phyloP scores from a whole-genome alignment of 75 land plant genomes.

The Isoetes taiwanensis region DNA sequence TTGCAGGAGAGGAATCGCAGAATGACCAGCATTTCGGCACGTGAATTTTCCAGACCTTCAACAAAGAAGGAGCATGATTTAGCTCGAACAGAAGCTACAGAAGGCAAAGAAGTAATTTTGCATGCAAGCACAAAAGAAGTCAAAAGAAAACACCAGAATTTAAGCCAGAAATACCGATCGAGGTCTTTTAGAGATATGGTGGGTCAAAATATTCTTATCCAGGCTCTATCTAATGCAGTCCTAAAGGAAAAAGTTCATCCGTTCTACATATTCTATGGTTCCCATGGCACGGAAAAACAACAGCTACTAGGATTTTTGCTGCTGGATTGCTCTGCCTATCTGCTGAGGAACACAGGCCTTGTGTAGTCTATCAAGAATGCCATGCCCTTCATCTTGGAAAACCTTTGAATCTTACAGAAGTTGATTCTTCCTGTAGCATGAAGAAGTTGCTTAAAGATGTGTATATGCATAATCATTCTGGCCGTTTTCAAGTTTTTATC shows the following conservation, averaged over 20 bases:
- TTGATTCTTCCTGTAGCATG: too few species aligned
- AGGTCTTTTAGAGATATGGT: conserved; percentile 68
- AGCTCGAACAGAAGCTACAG: too few species aligned
- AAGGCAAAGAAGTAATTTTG: too few species aligned
- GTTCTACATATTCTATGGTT: conserved; percentile 84
- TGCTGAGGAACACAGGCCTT: conserved; percentile 34
- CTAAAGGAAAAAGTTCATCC: conserved; percentile 51
- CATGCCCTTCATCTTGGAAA: conserved; percentile 33
- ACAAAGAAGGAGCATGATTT: too few species aligned
- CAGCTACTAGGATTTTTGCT: conserved; percentile 84
- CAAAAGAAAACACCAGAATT: too few species aligned
- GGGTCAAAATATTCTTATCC: conserved; percentile 77
- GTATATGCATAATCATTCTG: too few species aligned
- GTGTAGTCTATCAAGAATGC: conserved; percentile 49
- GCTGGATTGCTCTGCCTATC: conserved; percentile 68
- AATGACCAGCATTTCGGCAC: too few species aligned
- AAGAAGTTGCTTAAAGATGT: too few species aligned
- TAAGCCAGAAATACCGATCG: conserved; percentile 84
- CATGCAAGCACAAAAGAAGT: too few species aligned
- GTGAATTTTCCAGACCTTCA: too few species aligned
- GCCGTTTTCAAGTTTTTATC: conserved; percentile 44
- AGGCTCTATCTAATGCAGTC: conserved; percentile 79
- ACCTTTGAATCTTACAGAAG: conserved; percentile 27
- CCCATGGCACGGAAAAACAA: conserved; percentile 90
- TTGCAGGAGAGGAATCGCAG: too few species aligned